Conservation (phyloP, 768 basidiomycete species). For the Cystobasidium onofrii region DNA sequence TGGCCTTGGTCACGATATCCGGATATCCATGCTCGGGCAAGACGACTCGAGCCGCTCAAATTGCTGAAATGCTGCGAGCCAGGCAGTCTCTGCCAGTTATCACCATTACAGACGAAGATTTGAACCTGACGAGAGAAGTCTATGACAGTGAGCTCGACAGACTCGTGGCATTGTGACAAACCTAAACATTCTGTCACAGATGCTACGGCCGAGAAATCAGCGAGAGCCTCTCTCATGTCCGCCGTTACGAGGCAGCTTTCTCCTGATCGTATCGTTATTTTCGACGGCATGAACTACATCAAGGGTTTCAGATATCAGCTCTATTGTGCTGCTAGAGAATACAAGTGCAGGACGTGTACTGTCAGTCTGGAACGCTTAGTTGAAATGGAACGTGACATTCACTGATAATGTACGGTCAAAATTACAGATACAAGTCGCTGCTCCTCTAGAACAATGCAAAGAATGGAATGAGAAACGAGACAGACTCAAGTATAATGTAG, state of each 20-base stretch:
- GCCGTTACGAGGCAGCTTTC: conserved; percentile 68
- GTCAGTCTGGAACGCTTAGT: conserved; percentile 51
- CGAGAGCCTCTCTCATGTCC: conserved; percentile 72
- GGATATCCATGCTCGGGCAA: conserved; percentile 88
- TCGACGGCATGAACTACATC: conserved; percentile 92
- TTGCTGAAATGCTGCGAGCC: conserved; percentile 55
- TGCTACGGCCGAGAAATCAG: conserved; percentile 66
- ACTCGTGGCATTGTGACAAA: too few relatives aligned
- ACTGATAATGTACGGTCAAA: background rate
- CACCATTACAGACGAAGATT: conserved; percentile 41
- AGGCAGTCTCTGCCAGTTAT: conserved; percentile 38
- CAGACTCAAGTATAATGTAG: conserved; percentile 54
- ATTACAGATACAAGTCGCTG: conserved; percentile 47
- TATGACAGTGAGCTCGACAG: conserved; percentile 38
- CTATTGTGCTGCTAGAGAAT: conserved; percentile 88
- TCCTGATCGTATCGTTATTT: conserved; percentile 63
- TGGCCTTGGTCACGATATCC: conserved; percentile 86
- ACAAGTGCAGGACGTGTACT: conserved; percentile 74
- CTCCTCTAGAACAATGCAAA: conserved; percentile 62
- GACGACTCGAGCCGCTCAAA: conserved; percentile 59
- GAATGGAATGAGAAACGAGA: conserved; percentile 61
- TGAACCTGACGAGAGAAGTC: conserved; percentile 30
- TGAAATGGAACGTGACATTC: background rate
- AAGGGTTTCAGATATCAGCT: conserved; percentile 98
- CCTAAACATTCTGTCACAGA: conserved; percentile 54